phyloP scores from a whole-genome alignment of 2,329 filamentous ascomycete species.

The Fusarium robinianum region DNA sequence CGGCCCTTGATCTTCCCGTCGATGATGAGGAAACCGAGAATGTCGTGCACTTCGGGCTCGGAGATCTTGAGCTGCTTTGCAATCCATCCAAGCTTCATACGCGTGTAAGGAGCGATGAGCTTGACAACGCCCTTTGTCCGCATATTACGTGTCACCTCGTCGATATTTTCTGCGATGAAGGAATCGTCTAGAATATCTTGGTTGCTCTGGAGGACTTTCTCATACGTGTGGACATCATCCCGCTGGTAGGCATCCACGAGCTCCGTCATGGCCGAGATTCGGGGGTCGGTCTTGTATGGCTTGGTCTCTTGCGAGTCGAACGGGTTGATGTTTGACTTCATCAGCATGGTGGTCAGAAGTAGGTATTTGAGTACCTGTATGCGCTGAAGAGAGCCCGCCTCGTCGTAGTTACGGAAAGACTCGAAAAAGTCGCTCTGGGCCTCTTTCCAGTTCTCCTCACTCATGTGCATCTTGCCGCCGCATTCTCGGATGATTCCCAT shows the following conservation, averaged over 20 bases:
- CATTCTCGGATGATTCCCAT: constrained; percentile 99
- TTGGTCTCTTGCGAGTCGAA: constrained; percentile 99
- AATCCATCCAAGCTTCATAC: constrained; percentile 87
- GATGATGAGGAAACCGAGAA: constrained; percentile 91
- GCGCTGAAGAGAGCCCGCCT: constrained; percentile 91
- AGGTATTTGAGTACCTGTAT: constrained; percentile 98
- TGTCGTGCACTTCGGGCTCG: constrained; percentile 87
- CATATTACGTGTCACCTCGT: constrained; percentile 98
- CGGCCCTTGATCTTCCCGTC: constrained; percentile 84
- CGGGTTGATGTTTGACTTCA: constrained; percentile 97
- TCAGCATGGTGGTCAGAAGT: constrained; percentile 95
- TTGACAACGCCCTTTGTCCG: constrained; percentile 94
- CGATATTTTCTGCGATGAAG: constrained; percentile 98
- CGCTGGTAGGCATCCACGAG: constrained; percentile 95
- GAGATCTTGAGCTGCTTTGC: constrained; percentile 86
- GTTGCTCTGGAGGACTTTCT: constrained; percentile 83
- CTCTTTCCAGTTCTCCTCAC: constrained; percentile 98
- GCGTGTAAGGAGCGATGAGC: constrained; percentile 91
- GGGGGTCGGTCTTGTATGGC: constrained; percentile 93
- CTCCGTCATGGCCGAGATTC: constrained; percentile 96
- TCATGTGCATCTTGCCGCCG: constrained; percentile 99
- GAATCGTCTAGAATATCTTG: constrained; percentile 87
- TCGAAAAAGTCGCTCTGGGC: constrained; percentile 98
- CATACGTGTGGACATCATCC: constrained; percentile 91
- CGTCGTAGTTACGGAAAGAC: constrained; percentile 98